Evolutionary conservation across 2,329 filamentous ascomycete genomes (phyloP).

Genomic region (Aspergillus sergii): DNA sequence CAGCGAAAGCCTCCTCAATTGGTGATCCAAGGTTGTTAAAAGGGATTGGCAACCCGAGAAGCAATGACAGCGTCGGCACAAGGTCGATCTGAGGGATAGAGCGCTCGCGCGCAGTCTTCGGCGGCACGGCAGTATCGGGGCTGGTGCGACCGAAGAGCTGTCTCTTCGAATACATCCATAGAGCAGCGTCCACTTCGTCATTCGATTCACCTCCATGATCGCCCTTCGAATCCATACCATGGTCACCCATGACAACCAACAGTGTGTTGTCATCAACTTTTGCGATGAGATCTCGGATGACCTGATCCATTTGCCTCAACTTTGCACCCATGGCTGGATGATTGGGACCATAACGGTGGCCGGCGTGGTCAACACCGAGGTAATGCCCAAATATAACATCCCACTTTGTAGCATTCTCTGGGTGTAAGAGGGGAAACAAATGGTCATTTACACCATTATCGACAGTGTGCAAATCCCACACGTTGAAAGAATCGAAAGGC

Average conservation of each 20-base stretch:
- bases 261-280: slow-evolving; percentile 82
- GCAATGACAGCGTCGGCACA: slow-evolving; percentile 84
- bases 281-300: slow-evolving; percentile 72
- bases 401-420: slow-evolving; percentile 71
- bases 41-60: slow-evolving; percentile 88
- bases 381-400: slow-evolving; percentile 95
- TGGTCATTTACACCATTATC: slow-evolving; percentile 94
- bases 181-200: slow-evolving; percentile 87
- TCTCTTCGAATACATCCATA: slow-evolving; percentile 98
- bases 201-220: slow-evolving; percentile 98
- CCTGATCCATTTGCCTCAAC: slow-evolving; percentile 83
- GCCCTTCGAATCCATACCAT: slow-evolving; percentile 96
- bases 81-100: slow-evolving; percentile 88
- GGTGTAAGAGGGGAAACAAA: slow-evolving; percentile 73
- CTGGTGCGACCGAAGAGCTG: slow-evolving; percentile 78
- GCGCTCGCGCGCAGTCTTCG: slow-evolving; percentile 69
- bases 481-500: slow-evolving; percentile 96
- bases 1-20: slow-evolving; percentile 90
- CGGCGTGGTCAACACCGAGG: slow-evolving; percentile 93
- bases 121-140: slow-evolving; percentile 59
- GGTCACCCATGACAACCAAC: slow-evolving; percentile 96
- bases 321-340: slow-evolving; percentile 91
- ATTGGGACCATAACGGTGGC: slow-evolving; percentile 91
- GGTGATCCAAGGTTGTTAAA: slow-evolving; percentile 94
- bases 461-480: slow-evolving; percentile 95